These are phyloP conservation scores for Berberis vulgaris DNA, from an alignment of 164 flowering plant species.

Conservation along the genomic window DNA sequence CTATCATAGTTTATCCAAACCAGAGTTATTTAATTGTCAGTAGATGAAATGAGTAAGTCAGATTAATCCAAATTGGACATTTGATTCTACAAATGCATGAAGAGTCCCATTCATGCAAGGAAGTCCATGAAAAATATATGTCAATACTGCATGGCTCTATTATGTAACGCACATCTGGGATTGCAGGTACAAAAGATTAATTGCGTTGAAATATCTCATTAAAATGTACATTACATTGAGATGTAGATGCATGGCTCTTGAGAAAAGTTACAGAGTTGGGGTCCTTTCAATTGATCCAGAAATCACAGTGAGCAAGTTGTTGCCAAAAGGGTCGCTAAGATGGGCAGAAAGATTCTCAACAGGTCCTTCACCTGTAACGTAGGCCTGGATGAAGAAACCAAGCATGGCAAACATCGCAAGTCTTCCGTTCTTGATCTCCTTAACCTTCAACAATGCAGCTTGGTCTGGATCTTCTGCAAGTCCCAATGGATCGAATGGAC, in stretches of 20 bases:
- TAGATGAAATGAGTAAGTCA: no score
- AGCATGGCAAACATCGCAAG: conserved; percentile 98
- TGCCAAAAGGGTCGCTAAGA: conserved; percentile 92
- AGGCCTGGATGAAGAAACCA: conserved; percentile 92
- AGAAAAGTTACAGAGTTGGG: conserved; percentile 52
- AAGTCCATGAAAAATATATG: no score
- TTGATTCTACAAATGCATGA: no score
- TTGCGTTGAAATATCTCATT: conserved; percentile 12
- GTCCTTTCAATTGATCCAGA: conserved; percentile 61
- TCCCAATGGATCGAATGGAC: conserved; percentile 91
- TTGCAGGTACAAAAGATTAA: conserved; percentile 7
- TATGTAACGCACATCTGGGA: conserved; percentile 2
- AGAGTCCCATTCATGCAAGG: no score
- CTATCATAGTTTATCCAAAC: no score
- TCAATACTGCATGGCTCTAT: not conserved
- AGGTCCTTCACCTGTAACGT: conserved; percentile 94
- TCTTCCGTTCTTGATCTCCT: conserved; percentile 97
- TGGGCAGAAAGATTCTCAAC: conserved; percentile 88
- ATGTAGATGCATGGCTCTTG: conserved; percentile 1
- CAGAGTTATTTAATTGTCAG: no score
- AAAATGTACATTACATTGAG: conserved; percentile 14
- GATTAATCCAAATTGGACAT: no score
- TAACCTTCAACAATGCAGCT: conserved; percentile 81
- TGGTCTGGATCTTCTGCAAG: conserved; percentile 86
- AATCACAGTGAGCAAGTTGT: conserved; percentile 95